Evolutionary conservation across 2,329 filamentous ascomycete species (phyloP), one percentile per base, ranked within the genome.

Genomic region (Chrysosporium keratinophilum): DNA sequence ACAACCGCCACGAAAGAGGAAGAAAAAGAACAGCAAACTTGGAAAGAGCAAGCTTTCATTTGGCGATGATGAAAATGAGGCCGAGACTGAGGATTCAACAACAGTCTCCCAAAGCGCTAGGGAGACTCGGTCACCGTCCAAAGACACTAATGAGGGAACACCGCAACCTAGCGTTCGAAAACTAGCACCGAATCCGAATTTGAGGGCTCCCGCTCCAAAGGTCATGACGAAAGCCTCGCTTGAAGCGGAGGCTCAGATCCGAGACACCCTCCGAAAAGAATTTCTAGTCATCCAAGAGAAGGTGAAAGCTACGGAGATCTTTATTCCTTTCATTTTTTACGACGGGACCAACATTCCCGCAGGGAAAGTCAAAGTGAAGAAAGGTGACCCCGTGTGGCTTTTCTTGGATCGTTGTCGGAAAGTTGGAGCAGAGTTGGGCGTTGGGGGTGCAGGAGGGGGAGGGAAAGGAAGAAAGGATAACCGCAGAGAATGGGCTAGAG

Each of bases 251-350:
- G 86, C 88, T 3, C 79, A 85, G 54, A 82, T 88, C 59, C 78
- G 87, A 58, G 88, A 93, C 62, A 71, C 79, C 12, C 72, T 91
- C 48, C 79, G 87, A 9, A 86, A 84, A 57, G 84, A 97, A 64
- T 98, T 95, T 63, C 68, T 95, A 44, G 75, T 75, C 9, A 79
- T 91, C 55, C 93, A 96, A 66, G 88, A 94, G 57, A 81, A 83
- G 0, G 86, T 97, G 60, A 95, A 94, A 71, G 81, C 82, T 17
- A 90, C 89, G 7, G 90, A 96, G 64, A 87, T 98, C 52, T 78
- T 86, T 14, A 84, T 98, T 33, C 93, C 93, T 0, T 98, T 97
- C 68, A 88, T 97, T 2, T 97, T 97, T 67, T 97, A 96, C 71
- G 91, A 97, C 61, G 93, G 93, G 14, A 88, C 88, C 19, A 91